These are phyloP conservation scores for Xylariaceae sp. DNA, from an alignment of 2,329 filamentous ascomycete genomes.

Conservation along the genomic window DNA sequence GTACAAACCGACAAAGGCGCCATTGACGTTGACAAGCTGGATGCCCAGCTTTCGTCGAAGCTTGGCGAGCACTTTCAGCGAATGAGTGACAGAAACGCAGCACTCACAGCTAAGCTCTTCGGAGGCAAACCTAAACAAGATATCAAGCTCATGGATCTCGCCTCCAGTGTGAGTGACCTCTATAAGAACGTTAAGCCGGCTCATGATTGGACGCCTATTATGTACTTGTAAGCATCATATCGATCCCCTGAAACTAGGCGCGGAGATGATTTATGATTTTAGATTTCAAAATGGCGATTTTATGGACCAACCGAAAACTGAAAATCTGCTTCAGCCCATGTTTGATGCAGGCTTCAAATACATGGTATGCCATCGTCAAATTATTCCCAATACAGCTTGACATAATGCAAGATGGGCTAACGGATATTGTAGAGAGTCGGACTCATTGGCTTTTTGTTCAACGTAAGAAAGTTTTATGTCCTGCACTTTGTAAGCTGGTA, in stretches of 20 bases:
- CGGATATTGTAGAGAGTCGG: slow-evolving; percentile 1
- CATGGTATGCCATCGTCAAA: not conserved
- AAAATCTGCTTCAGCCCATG: not conserved
- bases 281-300: not conserved
- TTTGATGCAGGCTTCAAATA: not conserved
- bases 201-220: not conserved
- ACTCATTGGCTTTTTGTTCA: slow-evolving; percentile 4
- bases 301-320: not conserved
- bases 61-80: not conserved
- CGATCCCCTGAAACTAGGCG: not conserved
- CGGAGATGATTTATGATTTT: not conserved
- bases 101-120: slow-evolving; percentile 4
- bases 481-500: slow-evolving; percentile 5
- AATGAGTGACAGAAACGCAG: not conserved
- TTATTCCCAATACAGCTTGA: not conserved
- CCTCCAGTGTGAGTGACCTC: not conserved
- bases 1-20: not conserved
- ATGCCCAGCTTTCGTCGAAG: not conserved
- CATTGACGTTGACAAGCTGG: not conserved
- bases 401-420: not conserved
- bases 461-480: slow-evolving; percentile 1
- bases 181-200: not conserved
- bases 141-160: not conserved
- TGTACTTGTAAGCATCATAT: not conserved
- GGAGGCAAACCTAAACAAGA: not conserved